These are phyloP conservation scores for Cercospora sp. DNA, from an alignment of 2,329 filamentous ascomycete genomes.

Conservation along the genomic window DNA sequence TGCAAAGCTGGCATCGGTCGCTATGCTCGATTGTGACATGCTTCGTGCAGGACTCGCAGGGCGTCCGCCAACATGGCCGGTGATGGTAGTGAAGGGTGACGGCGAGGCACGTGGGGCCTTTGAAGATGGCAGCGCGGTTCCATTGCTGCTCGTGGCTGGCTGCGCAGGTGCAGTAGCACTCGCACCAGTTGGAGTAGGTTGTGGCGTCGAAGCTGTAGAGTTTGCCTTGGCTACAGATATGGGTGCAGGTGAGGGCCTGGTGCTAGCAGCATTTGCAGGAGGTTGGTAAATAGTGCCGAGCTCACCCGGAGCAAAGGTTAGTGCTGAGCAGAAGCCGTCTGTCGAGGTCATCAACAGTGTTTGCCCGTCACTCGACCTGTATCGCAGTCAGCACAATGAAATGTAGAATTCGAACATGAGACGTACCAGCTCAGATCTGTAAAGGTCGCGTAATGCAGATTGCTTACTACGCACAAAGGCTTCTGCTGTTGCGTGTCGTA, in stretches of 20 bases:
- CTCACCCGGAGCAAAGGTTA: conserved; percentile 81
- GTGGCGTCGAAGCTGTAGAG: conserved; percentile 45
- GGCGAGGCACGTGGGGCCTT: conserved; percentile 52
- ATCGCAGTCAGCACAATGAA: conserved; percentile 26
- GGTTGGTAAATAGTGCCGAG: conserved; percentile 78
- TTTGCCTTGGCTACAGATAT: conserved; percentile 43
- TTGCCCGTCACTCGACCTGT: conserved; percentile 71
- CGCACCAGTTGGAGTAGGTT: conserved; percentile 35
- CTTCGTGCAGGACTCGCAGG: conserved; percentile 79
- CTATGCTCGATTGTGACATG: conserved; percentile 80
- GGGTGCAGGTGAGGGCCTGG: conserved; percentile 41
- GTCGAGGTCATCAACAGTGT: conserved; percentile 94
- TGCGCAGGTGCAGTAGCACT: conserved; percentile 19
- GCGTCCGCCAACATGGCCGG: conserved; percentile 43
- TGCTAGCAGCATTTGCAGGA: conserved; percentile 50
- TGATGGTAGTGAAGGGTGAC: conserved; percentile 48
- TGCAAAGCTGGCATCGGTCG: conserved; percentile 57
- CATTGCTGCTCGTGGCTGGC: conserved; percentile 15
- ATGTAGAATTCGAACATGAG: neutral
- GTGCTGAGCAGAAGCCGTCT: conserved; percentile 91
- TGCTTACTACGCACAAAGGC: conserved; percentile 91
- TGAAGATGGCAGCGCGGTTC: conserved; percentile 12
- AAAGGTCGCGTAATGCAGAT: conserved; percentile 94
- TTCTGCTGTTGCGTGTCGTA: conserved; percentile 98
- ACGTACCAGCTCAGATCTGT: conserved; percentile 91